Conservation (phyloP, 306 rosid species). For the Sicyos baderoa region DNA sequence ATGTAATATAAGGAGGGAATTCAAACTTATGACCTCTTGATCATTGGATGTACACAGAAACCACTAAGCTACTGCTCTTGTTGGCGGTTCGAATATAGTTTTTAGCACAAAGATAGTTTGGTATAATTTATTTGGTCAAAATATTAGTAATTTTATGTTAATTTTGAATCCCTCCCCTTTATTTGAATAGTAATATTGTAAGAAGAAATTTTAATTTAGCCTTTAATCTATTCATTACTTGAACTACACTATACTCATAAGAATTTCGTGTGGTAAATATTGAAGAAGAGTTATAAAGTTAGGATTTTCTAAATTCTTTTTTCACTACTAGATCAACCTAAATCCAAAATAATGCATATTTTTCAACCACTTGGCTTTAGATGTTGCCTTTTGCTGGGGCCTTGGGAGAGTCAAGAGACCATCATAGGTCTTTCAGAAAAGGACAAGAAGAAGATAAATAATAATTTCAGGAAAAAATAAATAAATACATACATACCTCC, state of each 20-base stretch:
- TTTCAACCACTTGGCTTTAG: background rate
- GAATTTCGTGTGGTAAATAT: too few relatives aligned
- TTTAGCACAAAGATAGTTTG: too few relatives aligned
- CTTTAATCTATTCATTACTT: too few relatives aligned
- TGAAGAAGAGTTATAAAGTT: too few relatives aligned
- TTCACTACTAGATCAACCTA: too few relatives aligned
- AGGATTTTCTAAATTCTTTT: too few relatives aligned
- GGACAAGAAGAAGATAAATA: background rate
- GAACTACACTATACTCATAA: too few relatives aligned
- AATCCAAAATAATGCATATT: background rate
- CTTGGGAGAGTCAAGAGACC: background rate
- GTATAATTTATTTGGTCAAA: too few relatives aligned
- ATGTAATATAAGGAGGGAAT: too few relatives aligned
- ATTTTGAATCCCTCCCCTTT: background rate
- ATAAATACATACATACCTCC: constrained; percentile 1
- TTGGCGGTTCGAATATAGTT: background rate
- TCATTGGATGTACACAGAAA: too few relatives aligned
- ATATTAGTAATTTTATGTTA: background rate
- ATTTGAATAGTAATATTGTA: background rate
- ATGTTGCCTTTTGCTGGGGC: background rate
- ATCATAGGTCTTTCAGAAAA: constrained; percentile 14
- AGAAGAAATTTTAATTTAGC: background rate
- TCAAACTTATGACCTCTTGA: too few relatives aligned
- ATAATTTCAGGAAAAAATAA: background rate
- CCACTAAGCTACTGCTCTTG: too few relatives aligned